Evolutionary conservation across 371 early-diverging fungal species (phyloP).

Genomic region (Lichtheimia corymbifera): DNA sequence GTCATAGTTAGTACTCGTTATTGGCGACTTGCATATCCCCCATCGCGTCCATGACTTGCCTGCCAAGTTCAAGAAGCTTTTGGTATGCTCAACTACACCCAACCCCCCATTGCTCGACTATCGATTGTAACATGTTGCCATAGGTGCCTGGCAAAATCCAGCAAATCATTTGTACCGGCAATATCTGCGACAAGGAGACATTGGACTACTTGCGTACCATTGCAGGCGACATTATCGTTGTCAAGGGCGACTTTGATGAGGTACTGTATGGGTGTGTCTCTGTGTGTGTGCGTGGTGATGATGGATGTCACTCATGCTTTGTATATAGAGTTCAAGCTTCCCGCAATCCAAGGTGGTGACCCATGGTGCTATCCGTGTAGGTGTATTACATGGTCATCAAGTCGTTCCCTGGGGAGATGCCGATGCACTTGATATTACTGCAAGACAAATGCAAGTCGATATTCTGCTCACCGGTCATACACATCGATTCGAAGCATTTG

Average conservation of each 20-base stretch:
- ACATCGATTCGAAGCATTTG: slow-evolving; percentile 88
- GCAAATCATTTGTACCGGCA: slow-evolving; percentile 92
- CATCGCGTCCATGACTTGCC: slow-evolving; percentile 88
- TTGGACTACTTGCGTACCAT: slow-evolving; percentile 86
- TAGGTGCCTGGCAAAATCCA: slow-evolving; percentile 94
- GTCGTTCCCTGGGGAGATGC: slow-evolving; percentile 89
- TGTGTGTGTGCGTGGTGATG: not conserved
- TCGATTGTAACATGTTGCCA: no score
- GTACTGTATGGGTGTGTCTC: slow-evolving; percentile 23
- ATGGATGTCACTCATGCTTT: slow-evolving; percentile 3
- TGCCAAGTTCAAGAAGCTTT: slow-evolving; percentile 85
- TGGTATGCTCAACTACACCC: slow-evolving; percentile 43
- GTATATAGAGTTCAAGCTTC: slow-evolving; percentile 49
- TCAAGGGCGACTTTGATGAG: slow-evolving; percentile 88
- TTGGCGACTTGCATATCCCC: slow-evolving; percentile 95
- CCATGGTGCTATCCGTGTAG: slow-evolving; percentile 78
- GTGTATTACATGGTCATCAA: slow-evolving; percentile 89
- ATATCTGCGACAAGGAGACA: slow-evolving; percentile 79
- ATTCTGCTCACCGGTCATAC: slow-evolving; percentile 87
- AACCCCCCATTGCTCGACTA: no score
- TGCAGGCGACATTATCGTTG: slow-evolving; percentile 76
- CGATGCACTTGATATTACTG: slow-evolving; percentile 75
- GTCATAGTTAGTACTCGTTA: slow-evolving; percentile 78
- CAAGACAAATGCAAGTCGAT: slow-evolving; percentile 91
- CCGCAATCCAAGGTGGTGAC: slow-evolving; percentile 73